Percentiles rank a stretch among this genome's conserved stretches.
Evolutionary conservation across 805 yeast genomes (phyloP).

Genomic region (Scheffersomyces stipitis): DNA sequence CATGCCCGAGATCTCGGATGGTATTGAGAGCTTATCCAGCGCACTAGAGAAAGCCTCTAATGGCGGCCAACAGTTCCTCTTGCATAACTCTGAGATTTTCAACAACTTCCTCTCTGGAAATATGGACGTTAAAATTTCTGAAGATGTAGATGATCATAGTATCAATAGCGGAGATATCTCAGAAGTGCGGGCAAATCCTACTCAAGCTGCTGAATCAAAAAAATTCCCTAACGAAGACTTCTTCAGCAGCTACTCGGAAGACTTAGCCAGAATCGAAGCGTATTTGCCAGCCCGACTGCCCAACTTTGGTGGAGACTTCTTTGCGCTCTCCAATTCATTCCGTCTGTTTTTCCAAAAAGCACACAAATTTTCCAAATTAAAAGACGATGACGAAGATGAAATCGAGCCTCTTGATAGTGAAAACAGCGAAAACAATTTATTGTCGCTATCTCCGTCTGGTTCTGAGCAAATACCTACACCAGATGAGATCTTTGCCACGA

Average conservation of each 20-base stretch:
- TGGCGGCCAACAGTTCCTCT: slow-evolving; percentile 24
- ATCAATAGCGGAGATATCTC: not conserved
- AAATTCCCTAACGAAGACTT: not conserved
- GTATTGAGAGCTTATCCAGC: slow-evolving; percentile 24
- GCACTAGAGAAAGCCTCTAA: slow-evolving; percentile 25
- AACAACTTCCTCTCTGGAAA: slow-evolving; percentile 14
- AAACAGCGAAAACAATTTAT: not conserved
- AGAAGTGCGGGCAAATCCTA: no score
- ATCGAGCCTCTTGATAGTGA: not conserved
- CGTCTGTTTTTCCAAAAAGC: not conserved
- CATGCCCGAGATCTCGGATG: slow-evolving; percentile 21
- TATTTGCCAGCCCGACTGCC: slow-evolving; percentile 16
- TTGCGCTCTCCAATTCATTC: slow-evolving; percentile 4
- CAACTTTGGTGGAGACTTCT: slow-evolving; percentile 10
- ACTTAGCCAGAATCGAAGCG: slow-evolving; percentile 32
- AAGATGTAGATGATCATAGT: not conserved
- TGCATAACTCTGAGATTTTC: slow-evolving; percentile 28
- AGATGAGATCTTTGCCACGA: slow-evolving; percentile 14
- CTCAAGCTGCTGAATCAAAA: not conserved
- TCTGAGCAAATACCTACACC: slow-evolving; percentile 4
- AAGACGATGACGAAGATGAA: slow-evolving; percentile 2
- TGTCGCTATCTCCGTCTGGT: not conserved
- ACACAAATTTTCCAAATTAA: no score
- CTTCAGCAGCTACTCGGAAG: slow-evolving; percentile 32
- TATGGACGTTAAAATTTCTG: not conserved